A percentile compares a stretch with the other conserved stretches of the same genome.
These are phyloP conservation scores for Nepenthes alata DNA, from an alignment of 179 eudicot genomes.

Conservation along the genomic window DNA sequence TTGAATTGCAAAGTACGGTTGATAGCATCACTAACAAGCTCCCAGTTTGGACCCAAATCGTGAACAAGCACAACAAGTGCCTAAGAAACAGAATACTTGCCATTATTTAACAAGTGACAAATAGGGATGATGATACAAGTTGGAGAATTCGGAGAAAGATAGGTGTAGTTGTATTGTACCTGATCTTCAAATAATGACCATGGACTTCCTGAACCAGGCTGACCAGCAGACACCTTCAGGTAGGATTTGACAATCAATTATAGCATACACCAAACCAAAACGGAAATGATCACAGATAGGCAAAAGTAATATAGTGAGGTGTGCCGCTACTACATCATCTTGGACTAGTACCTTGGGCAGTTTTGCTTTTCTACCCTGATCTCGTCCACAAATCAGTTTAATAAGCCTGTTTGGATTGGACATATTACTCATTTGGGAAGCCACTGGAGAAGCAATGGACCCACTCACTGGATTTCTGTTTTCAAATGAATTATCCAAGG, in stretches of 20 bases:
- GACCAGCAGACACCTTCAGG: conserved; percentile 57
- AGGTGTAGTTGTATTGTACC: conserved; percentile 23
- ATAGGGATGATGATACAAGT: not conserved
- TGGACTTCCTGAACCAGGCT: conserved; percentile 58
- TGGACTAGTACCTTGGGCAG: conserved; percentile 45
- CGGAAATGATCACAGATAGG: not conserved
- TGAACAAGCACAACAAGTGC: conserved; percentile 97
- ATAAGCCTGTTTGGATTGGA: conserved; percentile 66
- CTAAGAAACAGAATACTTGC: conserved; percentile 16
- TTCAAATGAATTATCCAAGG: conserved; percentile 56
- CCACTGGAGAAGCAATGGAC: conserved; percentile 68
- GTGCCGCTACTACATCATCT: not conserved
- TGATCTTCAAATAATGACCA: conserved; percentile 93
- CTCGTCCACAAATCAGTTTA: conserved; percentile 60
- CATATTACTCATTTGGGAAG: conserved; percentile 90
- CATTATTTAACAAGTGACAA: not conserved
- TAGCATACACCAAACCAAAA: not conserved
- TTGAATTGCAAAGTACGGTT: conserved; percentile 79
- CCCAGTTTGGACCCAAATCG: conserved; percentile 99
- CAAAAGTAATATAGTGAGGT: not conserved
- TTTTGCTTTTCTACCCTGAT: conserved; percentile 64
- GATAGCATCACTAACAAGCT: conserved; percentile 88
- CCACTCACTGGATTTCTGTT: conserved; percentile 38
- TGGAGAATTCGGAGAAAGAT: not conserved
- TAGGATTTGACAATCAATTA: conserved; percentile 7